Conservation (phyloP, 768 basidiomycete species). For the Tephrocybe rancida region DNA sequence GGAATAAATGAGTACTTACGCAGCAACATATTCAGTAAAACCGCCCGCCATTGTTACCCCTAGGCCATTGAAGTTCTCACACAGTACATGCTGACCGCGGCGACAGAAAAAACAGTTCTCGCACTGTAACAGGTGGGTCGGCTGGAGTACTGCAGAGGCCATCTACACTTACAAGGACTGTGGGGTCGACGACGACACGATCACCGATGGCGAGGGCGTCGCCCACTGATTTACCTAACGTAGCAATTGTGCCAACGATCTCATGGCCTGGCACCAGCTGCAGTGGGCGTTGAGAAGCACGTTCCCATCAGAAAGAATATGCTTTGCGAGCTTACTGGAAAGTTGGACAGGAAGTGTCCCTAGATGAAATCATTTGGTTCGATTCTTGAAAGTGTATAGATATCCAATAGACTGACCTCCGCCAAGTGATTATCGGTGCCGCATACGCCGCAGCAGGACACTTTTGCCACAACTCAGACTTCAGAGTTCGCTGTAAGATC, state of each 20-base stretch:
- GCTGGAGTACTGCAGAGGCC: neutral
- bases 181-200: slow-evolving; percentile 66
- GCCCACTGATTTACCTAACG: slow-evolving; percentile 54
- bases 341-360: slow-evolving; percentile 73
- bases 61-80: slow-evolving; percentile 68
- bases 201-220: slow-evolving; percentile 65
- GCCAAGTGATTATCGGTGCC: slow-evolving; percentile 60
- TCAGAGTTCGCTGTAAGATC: neutral
- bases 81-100: slow-evolving; percentile 66
- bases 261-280: slow-evolving; percentile 50
- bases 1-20: slow-evolving; percentile 43
- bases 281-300: neutral
- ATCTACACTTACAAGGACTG: slow-evolving; percentile 42
- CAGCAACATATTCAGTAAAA: slow-evolving; percentile 74
- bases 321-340: slow-evolving; percentile 51
- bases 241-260: slow-evolving; percentile 26
- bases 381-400: neutral
- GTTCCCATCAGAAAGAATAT: neutral
- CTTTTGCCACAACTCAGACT: slow-evolving; percentile 14
- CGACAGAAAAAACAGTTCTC: slow-evolving; percentile 74
- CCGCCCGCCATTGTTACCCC: slow-evolving; percentile 70
- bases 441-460: slow-evolving; percentile 53
- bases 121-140: slow-evolving; percentile 21
- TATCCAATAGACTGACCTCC: slow-evolving; percentile 41
- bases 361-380: slow-evolving; percentile 15